Base-by-base conservation (phyloP, 768 basidiomycete species). In the Phallus indusiatus region DNA sequence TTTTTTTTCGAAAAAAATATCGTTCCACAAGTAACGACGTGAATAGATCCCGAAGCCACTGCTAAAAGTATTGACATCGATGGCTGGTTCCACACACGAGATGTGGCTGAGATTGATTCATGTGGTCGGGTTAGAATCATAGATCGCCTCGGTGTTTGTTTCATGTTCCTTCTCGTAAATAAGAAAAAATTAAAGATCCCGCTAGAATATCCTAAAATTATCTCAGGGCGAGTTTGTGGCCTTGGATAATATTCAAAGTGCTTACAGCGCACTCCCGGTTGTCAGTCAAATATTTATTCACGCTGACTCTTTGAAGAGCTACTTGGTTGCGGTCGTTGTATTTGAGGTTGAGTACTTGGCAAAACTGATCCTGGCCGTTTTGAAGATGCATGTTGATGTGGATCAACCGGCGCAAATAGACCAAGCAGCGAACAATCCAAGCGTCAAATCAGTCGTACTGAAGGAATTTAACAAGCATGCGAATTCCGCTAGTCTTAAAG, bases 141-240 rank as follows among this genome's bases (percentile, higher is more conserved):
- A 56, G 96, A 99, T 73, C 83, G 96, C 58, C 83, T 97, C 69
- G 98, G 98, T 81, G 88, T 85, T 37, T 14, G n/a, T 14, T 36
- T 5, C 18, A 11, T 21, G 10, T 35, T 28, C 35, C 48, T 20
- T n/a, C 37, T 33, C 21, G 50, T 21, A 59, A 35, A 51, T 22
- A 33, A 34, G 54, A 28, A 28, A 28, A 28, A 28, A 7, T 7
- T 28, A 7, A 7, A 3, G 28, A 7, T 46, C 36, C 55, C 36
- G 35, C 16, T 36, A 90, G 90, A 99, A 99, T 72, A 93, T 99
- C 70, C 91, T 97, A 88, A 99, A 99, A 73, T 88, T 99, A 52
- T 77, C 89, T 11, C 96, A 99, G 72, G 96, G 95, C 61, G 96
- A 99, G 74, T 99, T 98, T 68, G 94, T 99, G 56, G 96, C 95